Base-by-base conservation (phyloP, 768 basidiomycete species). In the Boletus patriciae region DNA sequence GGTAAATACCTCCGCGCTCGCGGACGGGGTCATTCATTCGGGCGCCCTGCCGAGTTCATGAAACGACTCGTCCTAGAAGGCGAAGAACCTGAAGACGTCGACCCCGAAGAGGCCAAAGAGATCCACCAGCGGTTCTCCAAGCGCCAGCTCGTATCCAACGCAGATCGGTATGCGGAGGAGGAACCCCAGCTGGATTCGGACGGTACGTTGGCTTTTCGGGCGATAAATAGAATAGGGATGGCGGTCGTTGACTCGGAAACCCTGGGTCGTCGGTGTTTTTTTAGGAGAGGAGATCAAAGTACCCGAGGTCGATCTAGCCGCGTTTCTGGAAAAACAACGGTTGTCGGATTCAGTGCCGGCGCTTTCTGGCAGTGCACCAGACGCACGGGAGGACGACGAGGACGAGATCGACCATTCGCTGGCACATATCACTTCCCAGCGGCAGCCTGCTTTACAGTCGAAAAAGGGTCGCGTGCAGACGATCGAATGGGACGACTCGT, bases 1-100 rank as follows among this genome's bases (percentile, higher is more conserved):
- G 88, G 88, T 0, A 91, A 90, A 72, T 87, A 86, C 64, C 77
- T 90, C 19, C 83, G 88, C 27, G 86, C 89, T 12, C 74, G 85
- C 4, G 89, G 89, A 4, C 74, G 86, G 42, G 85, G 85, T 5
- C 74, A 80, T 27, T 80, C 85, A 1, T 62, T 63, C 11, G 85
- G 87, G 2, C 83, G 86, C 37, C 83, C 84, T 6, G 87, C 88
- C 50, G 84, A 83, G 62, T 90, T 88, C 68, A 66, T 71, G n/a
- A 74, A 78, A 63, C 82, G 85, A 6, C 74, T 88, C 9, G 47
- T 85, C 8, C 75, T 90, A 4, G 86, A 86, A 58, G 85, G 75
- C 16, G 89, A 90, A 67, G 67, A 69, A 16, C n/a, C n/a, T n/a
- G 72, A 61, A 1, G 76, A 77, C 16, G 18, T 72, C 7, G 74